Evolutionary conservation across 2,329 filamentous ascomycete genomes (phyloP).

Genomic region (Coniochaeta sp.): DNA sequence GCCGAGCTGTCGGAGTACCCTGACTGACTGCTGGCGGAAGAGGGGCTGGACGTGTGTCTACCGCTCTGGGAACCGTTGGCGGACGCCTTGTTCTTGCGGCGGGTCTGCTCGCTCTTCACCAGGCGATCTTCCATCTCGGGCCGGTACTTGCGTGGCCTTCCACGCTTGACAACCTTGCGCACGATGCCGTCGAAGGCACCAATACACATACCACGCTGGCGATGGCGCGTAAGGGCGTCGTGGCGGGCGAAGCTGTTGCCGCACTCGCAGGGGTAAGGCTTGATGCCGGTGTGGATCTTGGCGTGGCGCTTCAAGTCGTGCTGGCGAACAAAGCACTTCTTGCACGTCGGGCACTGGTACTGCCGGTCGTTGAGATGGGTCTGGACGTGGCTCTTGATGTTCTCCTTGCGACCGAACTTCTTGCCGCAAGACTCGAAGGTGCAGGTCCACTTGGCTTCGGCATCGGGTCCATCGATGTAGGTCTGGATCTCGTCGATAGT

Average conservation of each 20-base stretch:
- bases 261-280: constrained; percentile 91
- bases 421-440: constrained; percentile 75
- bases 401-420: constrained; percentile 93
- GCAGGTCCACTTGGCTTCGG: constrained; percentile 75
- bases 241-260: constrained; percentile 93
- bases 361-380: constrained; percentile 95
- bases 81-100: constrained; percentile 45
- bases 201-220: constrained; percentile 93
- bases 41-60: constrained; percentile 34
- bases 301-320: constrained; percentile 96
- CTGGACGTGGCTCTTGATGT: constrained; percentile 97
- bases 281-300: constrained; percentile 94
- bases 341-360: constrained; percentile 86
- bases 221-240: constrained; percentile 88
- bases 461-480: constrained; percentile 66
- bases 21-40: constrained; percentile 42
- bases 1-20: constrained; percentile 51
- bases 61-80: neutral
- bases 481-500: constrained; percentile 76
- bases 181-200: constrained; percentile 81
- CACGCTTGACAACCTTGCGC: constrained; percentile 54
- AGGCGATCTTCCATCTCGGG: constrained; percentile 49
- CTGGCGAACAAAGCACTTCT: constrained; percentile 93
- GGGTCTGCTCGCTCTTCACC: constrained; percentile 49
- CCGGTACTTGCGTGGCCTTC: constrained; percentile 55